These are phyloP conservation scores for Cydonia oblonga DNA, from an alignment of 331 rosid genomes.

Conservation along the genomic window DNA sequence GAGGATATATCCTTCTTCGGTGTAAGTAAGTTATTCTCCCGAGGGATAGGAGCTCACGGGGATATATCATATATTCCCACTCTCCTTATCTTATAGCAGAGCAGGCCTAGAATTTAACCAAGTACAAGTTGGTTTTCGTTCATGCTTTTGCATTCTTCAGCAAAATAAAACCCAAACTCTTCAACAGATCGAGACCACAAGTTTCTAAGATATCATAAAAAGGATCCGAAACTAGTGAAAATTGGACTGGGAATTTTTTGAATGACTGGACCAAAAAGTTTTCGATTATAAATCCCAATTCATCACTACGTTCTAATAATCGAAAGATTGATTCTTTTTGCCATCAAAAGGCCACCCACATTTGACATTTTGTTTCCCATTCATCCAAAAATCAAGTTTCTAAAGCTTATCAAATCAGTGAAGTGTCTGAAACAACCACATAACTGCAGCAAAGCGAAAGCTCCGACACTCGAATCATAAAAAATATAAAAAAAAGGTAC, in stretches of 20 bases:
- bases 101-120: not conserved
- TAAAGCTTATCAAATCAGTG: not conserved
- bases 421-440: not conserved
- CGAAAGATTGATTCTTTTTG: not conserved
- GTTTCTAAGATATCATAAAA: not conserved
- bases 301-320: not conserved
- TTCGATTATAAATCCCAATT: not conserved
- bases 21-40: not conserved
- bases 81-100: not conserved
- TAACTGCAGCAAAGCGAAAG: too few species aligned
- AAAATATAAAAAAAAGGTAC: too few species aligned
- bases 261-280: too few species aligned
- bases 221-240: not conserved
- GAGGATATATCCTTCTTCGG: not conserved
- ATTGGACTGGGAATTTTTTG: not conserved
- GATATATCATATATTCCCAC: not conserved
- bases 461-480: too few species aligned
- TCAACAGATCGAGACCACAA: not conserved
- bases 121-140: not conserved
- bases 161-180: not conserved
- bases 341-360: not conserved
- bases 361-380: not conserved
- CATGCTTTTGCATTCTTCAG: not conserved
- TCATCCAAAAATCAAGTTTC: not conserved
- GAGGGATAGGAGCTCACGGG: not conserved